A percentile compares a stretch with the other conserved stretches of the same genome.
These are phyloP conservation scores for Cnidoscolus chayamansa DNA, from an alignment of 441 rosid species.

Conservation along the genomic window DNA sequence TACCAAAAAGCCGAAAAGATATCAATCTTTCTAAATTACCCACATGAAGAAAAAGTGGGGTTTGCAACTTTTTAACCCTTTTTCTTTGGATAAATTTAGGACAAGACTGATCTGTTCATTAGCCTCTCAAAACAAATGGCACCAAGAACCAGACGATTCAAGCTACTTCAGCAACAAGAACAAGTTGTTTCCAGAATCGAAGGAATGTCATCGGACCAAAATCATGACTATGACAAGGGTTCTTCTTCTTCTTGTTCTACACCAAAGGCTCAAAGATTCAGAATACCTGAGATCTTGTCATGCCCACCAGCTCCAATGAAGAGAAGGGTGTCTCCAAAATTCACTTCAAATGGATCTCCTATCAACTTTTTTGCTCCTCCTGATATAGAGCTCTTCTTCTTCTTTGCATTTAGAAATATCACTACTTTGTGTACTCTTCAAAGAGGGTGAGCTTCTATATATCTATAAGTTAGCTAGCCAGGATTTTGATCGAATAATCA, in stretches of 20 bases:
- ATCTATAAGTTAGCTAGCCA: no score
- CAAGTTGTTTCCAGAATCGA: not conserved
- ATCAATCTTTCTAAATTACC: not conserved
- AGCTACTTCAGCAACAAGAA: not conserved
- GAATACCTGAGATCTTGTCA: slow-evolving; percentile 27
- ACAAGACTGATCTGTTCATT: no score
- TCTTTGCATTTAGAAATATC: slow-evolving; percentile 28
- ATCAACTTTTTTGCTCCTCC: slow-evolving; percentile 36
- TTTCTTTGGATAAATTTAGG: no score
- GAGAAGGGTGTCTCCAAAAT: slow-evolving; percentile 29
- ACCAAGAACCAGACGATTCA: slow-evolving; percentile 12
- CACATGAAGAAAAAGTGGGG: not conserved
- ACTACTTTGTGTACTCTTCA: slow-evolving; percentile 1
- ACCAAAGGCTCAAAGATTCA: slow-evolving; percentile 37
- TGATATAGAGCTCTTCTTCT: slow-evolving; percentile 48
- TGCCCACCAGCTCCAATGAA: slow-evolving; percentile 60
- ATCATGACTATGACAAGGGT: not conserved
- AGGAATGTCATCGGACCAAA: slow-evolving; percentile 1
- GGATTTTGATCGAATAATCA: not conserved
- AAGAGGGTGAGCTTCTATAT: no score
- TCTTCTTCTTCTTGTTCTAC: slow-evolving; percentile 23
- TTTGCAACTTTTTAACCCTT: not conserved
- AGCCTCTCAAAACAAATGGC: slow-evolving; percentile 11
- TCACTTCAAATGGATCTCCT: slow-evolving; percentile 22
- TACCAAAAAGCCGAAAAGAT: not conserved